Evolutionary conservation across 768 basidiomycete genomes (phyloP), one percentile per base, ranked within the genome.

Genomic region (Myochromella boudieri): DNA sequence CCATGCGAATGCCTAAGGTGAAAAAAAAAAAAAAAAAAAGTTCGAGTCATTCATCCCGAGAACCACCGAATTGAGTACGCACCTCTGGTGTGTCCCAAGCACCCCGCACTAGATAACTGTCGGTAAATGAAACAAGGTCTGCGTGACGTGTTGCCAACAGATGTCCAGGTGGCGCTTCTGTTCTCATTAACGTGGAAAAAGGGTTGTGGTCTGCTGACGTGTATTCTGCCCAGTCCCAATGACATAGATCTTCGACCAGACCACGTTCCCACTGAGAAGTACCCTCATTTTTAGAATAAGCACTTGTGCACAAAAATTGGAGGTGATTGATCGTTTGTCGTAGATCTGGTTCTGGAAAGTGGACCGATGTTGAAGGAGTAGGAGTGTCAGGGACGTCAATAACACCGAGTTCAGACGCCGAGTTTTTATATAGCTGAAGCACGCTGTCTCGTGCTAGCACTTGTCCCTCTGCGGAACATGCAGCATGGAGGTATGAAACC

Each of bases 401-500:
- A n/a, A 51, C 64, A 34, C 61, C 55, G 15, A 52, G 47, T 26
- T 49, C 38, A 46, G 55, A 49, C 44, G 60, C 66, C 28, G 54
- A 61, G 59, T 70, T 38, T 22, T 26, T 66, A 63, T 82, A 84
- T 34, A 83, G 55, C n/a, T 53, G 61, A 39, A 63, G 54, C 56
- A 87, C 57, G 46, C 63, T 54, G 48, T 72, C 64, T 43, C 65
- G 70, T 49, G 70, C 61, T 45, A 83, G 61, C 41, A 62, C 48
- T 47, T 69, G 71, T 3, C 84, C 82, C 61, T 88, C 83, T 3
- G 68, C 69, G 17, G 70, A 67, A 51, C 82, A 82, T 40, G 92
- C 56, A 20, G 71, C 71, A 62, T 84, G 75, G 25, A 95, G 78
- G 66, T 87, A 93, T 6, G 84, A 82, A 12, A 70, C 72, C 17